Conservation (phyloP, 768 basidiomycete genomes). For the Butyriboletus loyo region DNA sequence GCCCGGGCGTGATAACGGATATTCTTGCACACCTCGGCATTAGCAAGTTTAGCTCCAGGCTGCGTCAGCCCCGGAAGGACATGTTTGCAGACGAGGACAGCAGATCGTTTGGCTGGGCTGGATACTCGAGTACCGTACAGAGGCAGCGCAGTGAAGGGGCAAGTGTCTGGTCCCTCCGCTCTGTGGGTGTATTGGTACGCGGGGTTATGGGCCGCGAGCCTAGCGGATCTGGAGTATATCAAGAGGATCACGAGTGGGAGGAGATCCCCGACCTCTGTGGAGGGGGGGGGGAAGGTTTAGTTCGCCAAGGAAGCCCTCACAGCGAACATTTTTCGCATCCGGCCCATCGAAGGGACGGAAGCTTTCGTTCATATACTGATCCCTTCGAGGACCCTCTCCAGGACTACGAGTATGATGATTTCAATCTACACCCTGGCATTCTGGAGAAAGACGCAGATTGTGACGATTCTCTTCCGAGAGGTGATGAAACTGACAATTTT, state of each 20-base stretch:
- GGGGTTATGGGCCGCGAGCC: conserved; percentile 29
- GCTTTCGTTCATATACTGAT: conserved; percentile 43
- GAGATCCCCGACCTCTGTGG: conserved; percentile 12
- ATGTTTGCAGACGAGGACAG: conserved; percentile 80
- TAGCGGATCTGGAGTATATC: conserved; percentile 20
- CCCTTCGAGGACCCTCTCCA: conserved; percentile 36
- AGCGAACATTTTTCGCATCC: conserved; percentile 5
- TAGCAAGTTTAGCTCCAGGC: conserved; percentile 6
- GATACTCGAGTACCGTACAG: conserved; percentile 15
- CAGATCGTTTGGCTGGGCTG: conserved; percentile 40
- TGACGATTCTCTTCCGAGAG: conserved; percentile 11
- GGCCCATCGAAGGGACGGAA: conserved; percentile 12
- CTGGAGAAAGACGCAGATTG: conserved; percentile 22
- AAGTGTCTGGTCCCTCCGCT: conserved; percentile 54
- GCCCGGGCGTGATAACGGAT: conserved; percentile 8
- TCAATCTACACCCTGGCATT: conserved; percentile 6
- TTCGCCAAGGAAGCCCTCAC: conserved; percentile 17
- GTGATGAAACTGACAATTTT: conserved; percentile 7
- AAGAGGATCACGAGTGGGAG: conserved; percentile 20
- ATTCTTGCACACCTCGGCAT: conserved; percentile 26
- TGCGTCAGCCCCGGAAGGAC: conserved; percentile 46
- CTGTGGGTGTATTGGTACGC: conserved; percentile 29
- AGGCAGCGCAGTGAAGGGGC: conserved; percentile 43
- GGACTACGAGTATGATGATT: conserved; percentile 18
- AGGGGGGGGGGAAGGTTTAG: conserved; percentile 16